Evolutionary conservation across 2,329 filamentous ascomycete genomes (phyloP).

Genomic region (Pyrenophora teres): DNA sequence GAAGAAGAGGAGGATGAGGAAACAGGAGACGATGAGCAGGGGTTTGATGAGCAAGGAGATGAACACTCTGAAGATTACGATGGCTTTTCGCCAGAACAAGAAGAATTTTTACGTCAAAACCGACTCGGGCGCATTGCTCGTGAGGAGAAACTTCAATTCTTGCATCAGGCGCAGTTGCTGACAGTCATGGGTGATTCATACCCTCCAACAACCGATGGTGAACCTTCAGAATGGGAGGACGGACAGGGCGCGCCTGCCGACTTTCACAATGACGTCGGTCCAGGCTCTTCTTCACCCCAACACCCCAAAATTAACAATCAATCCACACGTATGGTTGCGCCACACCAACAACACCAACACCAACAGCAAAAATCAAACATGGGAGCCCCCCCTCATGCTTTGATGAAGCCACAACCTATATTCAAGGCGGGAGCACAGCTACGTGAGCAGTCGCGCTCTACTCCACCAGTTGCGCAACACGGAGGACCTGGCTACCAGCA

Average conservation of each 20-base stretch:
- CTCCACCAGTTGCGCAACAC: conserved; percentile 5
- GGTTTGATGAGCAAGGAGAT: neutral
- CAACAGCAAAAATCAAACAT: conserved; percentile 7
- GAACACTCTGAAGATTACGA: neutral
- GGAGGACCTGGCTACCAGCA: conserved; percentile 3
- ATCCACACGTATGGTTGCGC: neutral
- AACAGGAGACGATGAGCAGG: conserved; percentile 5
- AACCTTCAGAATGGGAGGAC: conserved; percentile 21
- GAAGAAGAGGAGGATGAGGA: conserved; percentile 5
- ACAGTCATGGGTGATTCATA: conserved; percentile 43
- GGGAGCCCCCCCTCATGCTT: neutral
- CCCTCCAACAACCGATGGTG: conserved; percentile 45
- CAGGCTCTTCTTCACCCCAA: conserved; percentile 15
- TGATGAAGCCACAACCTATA: conserved; percentile 8
- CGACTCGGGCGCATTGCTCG: neutral
- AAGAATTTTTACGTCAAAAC: neutral
- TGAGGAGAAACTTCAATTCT: conserved; percentile 7
- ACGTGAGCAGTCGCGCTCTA: conserved; percentile 25
- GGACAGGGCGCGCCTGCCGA: conserved; percentile 16
- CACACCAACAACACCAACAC: conserved; percentile 12
- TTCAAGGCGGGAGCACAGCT: conserved; percentile 22
- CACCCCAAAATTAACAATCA: conserved; percentile 13
- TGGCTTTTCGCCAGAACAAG: neutral
- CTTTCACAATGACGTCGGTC: conserved; percentile 3
- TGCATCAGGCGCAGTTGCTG: conserved; percentile 7